Conservation (phyloP, 139 green algal species). For the Haematococcus lacustris region DNA sequence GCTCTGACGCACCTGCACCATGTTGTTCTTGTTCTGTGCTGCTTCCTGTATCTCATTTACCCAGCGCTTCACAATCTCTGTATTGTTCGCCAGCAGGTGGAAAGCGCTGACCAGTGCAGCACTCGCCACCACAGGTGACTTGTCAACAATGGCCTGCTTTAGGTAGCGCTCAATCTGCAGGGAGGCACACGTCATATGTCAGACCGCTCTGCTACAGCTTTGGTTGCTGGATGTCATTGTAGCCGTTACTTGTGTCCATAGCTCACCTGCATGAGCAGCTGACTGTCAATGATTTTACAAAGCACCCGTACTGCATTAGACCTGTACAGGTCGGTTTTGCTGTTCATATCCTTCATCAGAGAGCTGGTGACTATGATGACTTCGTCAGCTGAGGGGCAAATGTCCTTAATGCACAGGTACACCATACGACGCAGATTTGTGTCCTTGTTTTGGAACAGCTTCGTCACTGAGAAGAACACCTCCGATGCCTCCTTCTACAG, state of each 20-base stretch:
- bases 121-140: constrained; percentile 65
- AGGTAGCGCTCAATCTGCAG: constrained; percentile 79
- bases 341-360: constrained; percentile 99
- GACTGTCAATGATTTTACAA: constrained; percentile 87
- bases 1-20: constrained; percentile 97
- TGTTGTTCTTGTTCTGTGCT: constrained; percentile 71
- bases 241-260: too few species aligned
- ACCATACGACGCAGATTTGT: constrained; percentile 92
- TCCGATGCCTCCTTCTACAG: constrained; percentile 90
- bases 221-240: too few species aligned
- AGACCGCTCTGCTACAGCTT: too few species aligned
- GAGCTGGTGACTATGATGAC: constrained; percentile 98
- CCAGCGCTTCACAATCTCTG: constrained; percentile 97
- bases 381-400: constrained; percentile 86
- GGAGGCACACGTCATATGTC: too few species aligned
- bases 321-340: constrained; percentile 87
- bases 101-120: constrained; percentile 78
- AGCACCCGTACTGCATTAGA: constrained; percentile 96
- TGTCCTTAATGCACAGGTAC: constrained; percentile 98
- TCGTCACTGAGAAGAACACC: constrained; percentile 97
- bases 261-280: constrained; percentile 68
- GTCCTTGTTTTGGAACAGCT: constrained; percentile 97
- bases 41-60: constrained; percentile 93
- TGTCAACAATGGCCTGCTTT: constrained; percentile 98
- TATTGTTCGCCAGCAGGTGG: constrained; percentile 75